Conservation (phyloP, 306 rosid species). For the Cercis canadensis region DNA sequence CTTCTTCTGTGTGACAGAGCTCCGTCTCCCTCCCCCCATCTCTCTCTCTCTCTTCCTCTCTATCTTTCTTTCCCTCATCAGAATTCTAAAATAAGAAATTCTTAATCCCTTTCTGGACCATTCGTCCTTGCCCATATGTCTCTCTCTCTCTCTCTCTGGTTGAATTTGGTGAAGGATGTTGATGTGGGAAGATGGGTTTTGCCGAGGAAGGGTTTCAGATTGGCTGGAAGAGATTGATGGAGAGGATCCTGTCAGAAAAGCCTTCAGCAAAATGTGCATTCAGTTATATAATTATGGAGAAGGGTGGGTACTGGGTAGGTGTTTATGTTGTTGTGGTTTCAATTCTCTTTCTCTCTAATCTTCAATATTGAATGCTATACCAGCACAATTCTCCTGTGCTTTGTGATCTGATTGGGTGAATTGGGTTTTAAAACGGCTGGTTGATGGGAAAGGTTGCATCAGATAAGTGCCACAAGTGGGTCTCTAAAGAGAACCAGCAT, state of each 20-base stretch:
- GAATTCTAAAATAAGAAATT: too few relatives aligned
- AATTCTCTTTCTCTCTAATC: constrained; percentile 25
- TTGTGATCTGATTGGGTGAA: constrained; percentile 42
- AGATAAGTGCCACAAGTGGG: constrained; percentile 99
- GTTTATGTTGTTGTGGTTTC: constrained; percentile 42
- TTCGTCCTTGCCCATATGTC: constrained; percentile 99
- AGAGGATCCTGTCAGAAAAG: constrained; percentile 91
- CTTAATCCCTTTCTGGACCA: constrained; percentile 93
- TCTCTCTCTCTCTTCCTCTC: too few relatives aligned
- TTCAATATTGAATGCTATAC: constrained; percentile 26
- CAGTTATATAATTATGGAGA: constrained; percentile 99
- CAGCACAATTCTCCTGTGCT: neutral
- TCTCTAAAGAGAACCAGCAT: constrained; percentile 96
- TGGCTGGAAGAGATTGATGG: constrained; percentile 87
- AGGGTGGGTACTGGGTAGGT: constrained; percentile 99
- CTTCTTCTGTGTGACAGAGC: too few relatives aligned
- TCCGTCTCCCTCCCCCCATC: too few relatives aligned
- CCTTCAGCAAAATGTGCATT: constrained; percentile 99
- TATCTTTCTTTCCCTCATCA: too few relatives aligned
- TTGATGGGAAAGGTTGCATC: constrained; percentile 99
- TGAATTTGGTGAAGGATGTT: constrained; percentile 72
- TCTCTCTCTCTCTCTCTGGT: constrained; percentile 23
- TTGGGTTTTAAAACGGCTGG: constrained; percentile 49
- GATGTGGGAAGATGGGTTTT: constrained; percentile 99
- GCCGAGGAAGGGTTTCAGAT: constrained; percentile 78